Evolutionary conservation across 2,329 filamentous ascomycete species (phyloP), one percentile per base, ranked within the genome.

Genomic region (Fusarium illudens): DNA sequence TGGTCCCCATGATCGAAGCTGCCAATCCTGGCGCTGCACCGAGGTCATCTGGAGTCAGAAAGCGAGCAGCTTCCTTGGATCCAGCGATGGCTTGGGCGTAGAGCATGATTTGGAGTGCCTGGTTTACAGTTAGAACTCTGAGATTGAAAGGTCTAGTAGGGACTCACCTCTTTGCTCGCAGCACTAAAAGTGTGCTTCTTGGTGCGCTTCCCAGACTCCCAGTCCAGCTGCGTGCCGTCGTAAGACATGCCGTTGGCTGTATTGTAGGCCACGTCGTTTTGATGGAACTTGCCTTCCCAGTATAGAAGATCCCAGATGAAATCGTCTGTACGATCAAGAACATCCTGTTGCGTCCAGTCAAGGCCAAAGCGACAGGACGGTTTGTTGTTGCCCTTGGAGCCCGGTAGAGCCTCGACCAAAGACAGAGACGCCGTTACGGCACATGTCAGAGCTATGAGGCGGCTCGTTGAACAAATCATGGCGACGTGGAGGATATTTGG

Each of bases 221-320:
- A 79, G 59, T 82, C 75, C 29, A 80, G 70, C 55, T 80, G 75
- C 1, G 78, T 78, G 6, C 79, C 79, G 55, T 80, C 79, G 49
- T 81, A 81, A 6, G 78, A 76, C 77, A 82, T 80, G 51, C 80
- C 81, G 60, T 82, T 83, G 15, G 68, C 70, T 3, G 71, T 62
- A 58, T 82, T 82, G 66, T 81, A 82, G 10, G 76, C 73, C 4
- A 82, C 73, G 20, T 79, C 75, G 51, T 81, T 77, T 50, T 79
- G 77, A 53, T 82, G 80, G 32, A 82, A 82, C 22, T 79, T 76
- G n/a, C 79, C 80, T 62, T 83, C 81, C 80, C 80, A 82, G 64
- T 78, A 81, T 13, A 82, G 61, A 15, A 82, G 62, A 50, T 81
- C 75, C 65, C 73, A 75, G 25, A 76, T 71, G 27, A 82, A 81